Evolutionary conservation across 2,329 filamentous ascomycete genomes (phyloP).

Genomic region (Curvularia eragrostidis): DNA sequence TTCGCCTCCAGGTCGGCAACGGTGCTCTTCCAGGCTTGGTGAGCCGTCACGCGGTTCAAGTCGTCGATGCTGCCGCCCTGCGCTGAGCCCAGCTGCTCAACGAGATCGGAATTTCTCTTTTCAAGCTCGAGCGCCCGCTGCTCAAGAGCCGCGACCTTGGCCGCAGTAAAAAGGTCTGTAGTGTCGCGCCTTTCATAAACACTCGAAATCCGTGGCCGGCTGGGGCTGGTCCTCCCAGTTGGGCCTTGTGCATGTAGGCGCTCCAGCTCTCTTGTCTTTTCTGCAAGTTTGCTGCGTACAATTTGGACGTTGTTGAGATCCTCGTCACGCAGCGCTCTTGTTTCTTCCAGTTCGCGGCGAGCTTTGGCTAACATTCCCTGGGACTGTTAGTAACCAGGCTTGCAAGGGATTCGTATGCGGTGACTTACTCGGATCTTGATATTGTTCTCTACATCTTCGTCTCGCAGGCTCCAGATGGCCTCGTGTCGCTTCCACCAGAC

Average conservation of each 20-base stretch:
- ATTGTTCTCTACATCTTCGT: slow-evolving; percentile 54
- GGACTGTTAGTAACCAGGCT: slow-evolving; percentile 7
- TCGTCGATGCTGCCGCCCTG: slow-evolving; percentile 41
- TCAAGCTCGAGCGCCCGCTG: slow-evolving; percentile 54
- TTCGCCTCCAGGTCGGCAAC: slow-evolving; percentile 40
- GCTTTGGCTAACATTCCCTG: slow-evolving; percentile 49
- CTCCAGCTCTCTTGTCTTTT: slow-evolving; percentile 49
- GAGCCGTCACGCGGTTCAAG: slow-evolving; percentile 44
- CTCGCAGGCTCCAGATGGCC: slow-evolving; percentile 51
- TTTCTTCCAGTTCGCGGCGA: slow-evolving; percentile 49
- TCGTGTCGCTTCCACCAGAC: slow-evolving; percentile 47
- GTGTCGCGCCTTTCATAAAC: slow-evolving; percentile 46
- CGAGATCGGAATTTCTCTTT: slow-evolving; percentile 48
- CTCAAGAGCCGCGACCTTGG: slow-evolving; percentile 53
- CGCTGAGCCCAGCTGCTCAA: slow-evolving; percentile 38
- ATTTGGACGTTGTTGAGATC: slow-evolving; percentile 51
- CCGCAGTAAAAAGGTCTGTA: slow-evolving; percentile 51
- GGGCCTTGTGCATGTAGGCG: slow-evolving; percentile 29
- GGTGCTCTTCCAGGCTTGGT: slow-evolving; percentile 47
- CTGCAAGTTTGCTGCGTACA: slow-evolving; percentile 50
- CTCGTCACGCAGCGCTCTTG: slow-evolving; percentile 52
- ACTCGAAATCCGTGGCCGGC: slow-evolving; percentile 37
- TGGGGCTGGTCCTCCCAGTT: slow-evolving; percentile 32
- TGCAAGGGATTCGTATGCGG: neutral
- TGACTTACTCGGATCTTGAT: slow-evolving; percentile 49